These are phyloP conservation scores for Lepidium africanum DNA, from an alignment of 345 rosid species.

Conservation along the genomic window DNA sequence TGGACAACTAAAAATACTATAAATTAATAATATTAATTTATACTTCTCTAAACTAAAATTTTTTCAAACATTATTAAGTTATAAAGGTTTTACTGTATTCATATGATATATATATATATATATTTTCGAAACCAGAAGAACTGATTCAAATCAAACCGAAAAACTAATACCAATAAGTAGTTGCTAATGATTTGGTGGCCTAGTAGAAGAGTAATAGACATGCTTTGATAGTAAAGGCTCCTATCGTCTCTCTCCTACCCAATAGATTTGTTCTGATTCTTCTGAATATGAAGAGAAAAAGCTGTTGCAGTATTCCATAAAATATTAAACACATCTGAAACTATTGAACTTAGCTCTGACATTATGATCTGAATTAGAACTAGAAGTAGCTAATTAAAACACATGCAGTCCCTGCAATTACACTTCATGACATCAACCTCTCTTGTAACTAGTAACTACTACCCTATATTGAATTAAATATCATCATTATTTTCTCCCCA, in stretches of 20 bases:
- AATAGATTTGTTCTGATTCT: not conserved
- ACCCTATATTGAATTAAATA: conserved; percentile 1
- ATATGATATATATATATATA: no score
- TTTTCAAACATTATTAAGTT: no score
- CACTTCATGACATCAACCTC: conserved; percentile 17
- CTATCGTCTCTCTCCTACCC: not conserved
- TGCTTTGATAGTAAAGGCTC: not conserved
- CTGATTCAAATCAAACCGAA: no score
- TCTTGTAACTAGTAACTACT: not conserved
- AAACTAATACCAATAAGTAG: no score
- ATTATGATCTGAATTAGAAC: not conserved
- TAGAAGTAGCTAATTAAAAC: not conserved
- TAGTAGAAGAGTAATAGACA: not conserved
- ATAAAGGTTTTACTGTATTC: no score
- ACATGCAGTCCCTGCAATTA: conserved; percentile 15
- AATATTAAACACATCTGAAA: not conserved
- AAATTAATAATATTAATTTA: no score
- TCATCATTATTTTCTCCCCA: conserved; percentile 9
- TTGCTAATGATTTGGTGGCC: not conserved
- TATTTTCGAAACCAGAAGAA: no score
- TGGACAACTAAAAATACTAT: no score
- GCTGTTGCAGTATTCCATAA: not conserved
- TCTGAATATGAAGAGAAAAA: not conserved
- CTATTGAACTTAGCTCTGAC: not conserved
- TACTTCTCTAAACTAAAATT: no score